phyloP scores from a whole-genome alignment of 2,329 filamentous ascomycete species.

The Xylaria arbuscula region DNA sequence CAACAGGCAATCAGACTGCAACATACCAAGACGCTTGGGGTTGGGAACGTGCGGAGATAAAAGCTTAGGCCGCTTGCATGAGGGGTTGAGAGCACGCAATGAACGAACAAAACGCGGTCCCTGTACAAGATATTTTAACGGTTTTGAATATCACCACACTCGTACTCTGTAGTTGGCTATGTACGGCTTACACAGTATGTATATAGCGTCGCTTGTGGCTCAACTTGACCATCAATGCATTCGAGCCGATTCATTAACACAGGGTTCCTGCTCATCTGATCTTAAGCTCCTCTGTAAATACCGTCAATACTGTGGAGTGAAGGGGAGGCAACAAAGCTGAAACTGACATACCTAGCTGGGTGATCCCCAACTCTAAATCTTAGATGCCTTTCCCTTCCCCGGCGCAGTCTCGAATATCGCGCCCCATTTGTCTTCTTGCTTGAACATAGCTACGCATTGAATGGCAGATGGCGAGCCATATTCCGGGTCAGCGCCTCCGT shows the following conservation, averaged over 20 bases:
- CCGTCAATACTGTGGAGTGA: not conserved
- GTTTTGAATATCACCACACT: not conserved
- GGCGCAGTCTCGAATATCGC: constrained; percentile 61
- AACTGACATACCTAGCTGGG: not conserved
- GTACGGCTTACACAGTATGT: not conserved
- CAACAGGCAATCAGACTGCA: constrained; percentile 40
- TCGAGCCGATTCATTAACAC: not conserved
- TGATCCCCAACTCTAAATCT: constrained; percentile 1
- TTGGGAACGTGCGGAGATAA: constrained; percentile 30
- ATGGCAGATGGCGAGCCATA: not conserved
- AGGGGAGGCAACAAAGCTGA: not conserved
- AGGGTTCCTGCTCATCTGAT: not conserved
- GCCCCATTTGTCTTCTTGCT: constrained; percentile 63
- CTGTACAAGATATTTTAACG: not conserved
- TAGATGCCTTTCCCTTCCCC: constrained; percentile 57
- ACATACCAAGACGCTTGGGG: constrained; percentile 5
- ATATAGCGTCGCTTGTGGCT: not conserved
- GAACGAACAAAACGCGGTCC: not conserved
- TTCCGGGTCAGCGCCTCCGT: not conserved
- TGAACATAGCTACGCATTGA: constrained; percentile 61
- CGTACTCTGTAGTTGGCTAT: too few relatives aligned
- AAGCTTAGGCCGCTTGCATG: constrained; percentile 10
- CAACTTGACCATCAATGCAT: not conserved
- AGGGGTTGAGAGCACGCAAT: not conserved
- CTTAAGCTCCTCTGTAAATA: too few relatives aligned